Evolutionary conservation across 495 filamentous ascomycete genomes (phyloP), one percentile per base, ranked within the genome.

Genomic region (Podospora didyma): DNA sequence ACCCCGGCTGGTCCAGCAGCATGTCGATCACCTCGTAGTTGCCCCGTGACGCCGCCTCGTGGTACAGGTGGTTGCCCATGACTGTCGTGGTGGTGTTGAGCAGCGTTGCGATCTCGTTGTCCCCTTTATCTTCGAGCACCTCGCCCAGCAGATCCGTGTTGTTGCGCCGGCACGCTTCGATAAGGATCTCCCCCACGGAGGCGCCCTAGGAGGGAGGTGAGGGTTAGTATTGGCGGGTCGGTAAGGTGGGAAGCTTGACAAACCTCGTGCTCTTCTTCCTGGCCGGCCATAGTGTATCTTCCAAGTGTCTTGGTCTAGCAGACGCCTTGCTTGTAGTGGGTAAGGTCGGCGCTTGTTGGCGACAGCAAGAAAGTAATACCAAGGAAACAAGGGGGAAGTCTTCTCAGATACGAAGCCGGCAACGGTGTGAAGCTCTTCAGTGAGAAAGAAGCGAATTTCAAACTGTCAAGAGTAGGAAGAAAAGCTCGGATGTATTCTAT

Each of bases 151-250:
- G 84, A 42, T 89, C 85, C 59, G 84, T 83, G 72, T 97, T 96
- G 77, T 97, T 89, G 56, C 94, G 86, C 34, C 94, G 90, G 73
- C 87, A 92, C 63, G 95, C 89, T 77, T 96, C 94, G 71, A 99
- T 85, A 54, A 97, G 82, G 61, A 87, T 83, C 72, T 99, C 95
- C 63, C 81, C 74, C 12, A 85, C 83, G 49, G 89, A 88, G 56
- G 95, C 94, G 70, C 94, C 94, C 90, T 97, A 17, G 6, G 39
- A 17, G 7, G 21, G 48, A 39, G 23, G 10, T 17, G 10, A 12
- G 12, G n/a, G 7, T 42, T 16, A 16, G 10, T 42, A 5, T 42
- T 7, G 14, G n/a, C 39, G 12, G 5, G 5, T 12, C 12, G 28
- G 16, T 10, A 17, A 5, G 12, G 39, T 7, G n/a, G 39, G 14